Evolutionary conservation across 805 yeast genomes (phyloP), one percentile per base, ranked within the genome.

Genomic region (Wickerhamomyces sydowiorum): DNA sequence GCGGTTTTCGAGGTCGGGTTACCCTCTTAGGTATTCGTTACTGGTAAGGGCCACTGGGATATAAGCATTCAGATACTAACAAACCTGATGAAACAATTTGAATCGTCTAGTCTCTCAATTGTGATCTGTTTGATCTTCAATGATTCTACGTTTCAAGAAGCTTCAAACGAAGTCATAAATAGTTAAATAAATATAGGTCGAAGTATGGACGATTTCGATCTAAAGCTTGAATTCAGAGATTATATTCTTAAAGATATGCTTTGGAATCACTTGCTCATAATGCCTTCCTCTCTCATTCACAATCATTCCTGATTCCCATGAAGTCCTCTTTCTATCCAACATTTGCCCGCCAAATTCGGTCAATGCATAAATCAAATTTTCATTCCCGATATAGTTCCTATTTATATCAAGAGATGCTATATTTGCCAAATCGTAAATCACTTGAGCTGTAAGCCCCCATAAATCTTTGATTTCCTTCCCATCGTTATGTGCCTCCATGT

Each of bases 401-500:
- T 45, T 42, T 9, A 59, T 46, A 40, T 58, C 46, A 31, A 66
- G 66, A 51, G 76, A 48, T 4, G 75, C 65, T 9, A 83, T 67
- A 43, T 70, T 71, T 2, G 88, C 81, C 23, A 85, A 54, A 56
- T 85, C 91, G 52, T 76, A 85, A n/a, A 85, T 56, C 9, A 85
- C 84, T 54, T 82, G 83, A 3, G 90, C 91, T 0, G 93, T 85
- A 29, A 85, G 62, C 1, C 95, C 95, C 95, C 93, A 85, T 5
- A 86, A 80, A 53, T 83, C 85, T 53, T 84, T 77, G 30, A 80
- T 72, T 28, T 66, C 76, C 55, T 50, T 72, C 58, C 65, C 62
- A 37, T 59, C 63, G 49, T 60, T 55, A 56, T 23, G 65, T 46
- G 44, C 48, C 23, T 41, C 40, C 22, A 40, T 15, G 31, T 53